Percentiles rank a stretch among this genome's conserved stretches.
These are phyloP conservation scores for Globisporangium megalacanthum DNA, from an alignment of 352 stramenopile genomes.

Conservation along the genomic window DNA sequence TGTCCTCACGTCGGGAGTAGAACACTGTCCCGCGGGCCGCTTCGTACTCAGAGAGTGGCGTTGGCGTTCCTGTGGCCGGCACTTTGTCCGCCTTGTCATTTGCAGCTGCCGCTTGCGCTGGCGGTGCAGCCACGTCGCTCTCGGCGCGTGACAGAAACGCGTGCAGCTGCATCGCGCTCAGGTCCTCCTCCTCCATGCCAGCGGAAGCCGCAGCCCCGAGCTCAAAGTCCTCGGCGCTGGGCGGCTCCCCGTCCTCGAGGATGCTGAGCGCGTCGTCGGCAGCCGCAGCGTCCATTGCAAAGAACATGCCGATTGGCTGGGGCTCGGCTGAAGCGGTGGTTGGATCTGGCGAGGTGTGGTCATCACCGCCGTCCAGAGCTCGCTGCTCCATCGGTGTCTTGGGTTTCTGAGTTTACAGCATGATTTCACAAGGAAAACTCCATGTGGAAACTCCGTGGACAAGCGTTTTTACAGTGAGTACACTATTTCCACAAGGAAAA, in stretches of 20 bases:
- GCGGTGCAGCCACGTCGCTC: constrained; percentile 1
- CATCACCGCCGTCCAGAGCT: too few relatives aligned
- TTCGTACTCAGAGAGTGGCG: constrained; percentile 25
- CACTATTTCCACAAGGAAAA: too few relatives aligned
- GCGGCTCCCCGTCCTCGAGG: constrained; percentile 44
- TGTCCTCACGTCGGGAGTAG: constrained; percentile 56
- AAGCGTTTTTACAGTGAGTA: too few relatives aligned
- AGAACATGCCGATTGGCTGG: constrained; percentile 12
- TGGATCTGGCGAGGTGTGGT: background rate
- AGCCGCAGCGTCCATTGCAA: constrained; percentile 9
- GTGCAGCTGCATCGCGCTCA: constrained; percentile 49
- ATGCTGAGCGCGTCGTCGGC: constrained; percentile 29
- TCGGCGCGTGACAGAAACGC: constrained; percentile 39
- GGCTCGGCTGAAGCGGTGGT: background rate
- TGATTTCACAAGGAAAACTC: too few relatives aligned
- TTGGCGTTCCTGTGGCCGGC: background rate
- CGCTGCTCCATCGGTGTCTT: too few relatives aligned
- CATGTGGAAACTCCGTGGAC: too few relatives aligned
- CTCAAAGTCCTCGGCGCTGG: constrained; percentile 48
- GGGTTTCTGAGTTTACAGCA: too few relatives aligned
- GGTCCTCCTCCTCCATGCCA: constrained; percentile 30
- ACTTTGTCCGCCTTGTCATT: too few relatives aligned
- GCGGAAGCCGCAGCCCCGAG: constrained; percentile 21
- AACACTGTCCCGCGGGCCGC: constrained; percentile 23
- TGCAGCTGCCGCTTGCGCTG: background rate